These are phyloP conservation scores for Ceratobasidium sp. DNA, from an alignment of 1,284 basidiomycete species.

Conservation along the genomic window DNA sequence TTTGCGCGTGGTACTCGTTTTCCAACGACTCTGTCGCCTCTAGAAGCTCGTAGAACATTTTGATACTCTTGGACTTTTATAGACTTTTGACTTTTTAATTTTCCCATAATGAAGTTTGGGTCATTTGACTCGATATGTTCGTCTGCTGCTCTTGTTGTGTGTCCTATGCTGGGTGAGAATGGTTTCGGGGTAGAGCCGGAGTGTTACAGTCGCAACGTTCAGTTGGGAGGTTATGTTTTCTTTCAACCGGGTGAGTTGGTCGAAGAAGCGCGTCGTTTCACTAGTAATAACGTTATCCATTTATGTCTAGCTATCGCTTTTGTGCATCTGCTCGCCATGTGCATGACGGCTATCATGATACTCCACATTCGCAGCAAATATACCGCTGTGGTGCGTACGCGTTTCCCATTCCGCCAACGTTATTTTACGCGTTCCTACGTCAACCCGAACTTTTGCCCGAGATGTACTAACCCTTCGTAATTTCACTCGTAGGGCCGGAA, in stretches of 20 bases:
- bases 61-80: slow-evolving; percentile 17
- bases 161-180: slow-evolving; percentile 81
- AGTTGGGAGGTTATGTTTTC: slow-evolving; percentile 90
- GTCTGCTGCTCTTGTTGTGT: slow-evolving; percentile 91
- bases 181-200: slow-evolving; percentile 90
- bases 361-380: slow-evolving; percentile 98
- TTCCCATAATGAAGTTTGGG: slow-evolving; percentile 65
- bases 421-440: slow-evolving; percentile 10
- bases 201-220: slow-evolving; percentile 97
- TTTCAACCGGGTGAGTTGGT: slow-evolving; percentile 92
- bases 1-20: slow-evolving; percentile 20
- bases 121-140: slow-evolving; percentile 91
- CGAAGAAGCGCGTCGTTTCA: not conserved
- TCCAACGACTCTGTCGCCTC: slow-evolving; percentile 24
- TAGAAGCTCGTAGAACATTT: slow-evolving; percentile 11
- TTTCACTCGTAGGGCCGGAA: slow-evolving; percentile 81
- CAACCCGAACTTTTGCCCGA: not conserved
- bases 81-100: slow-evolving; percentile 31
- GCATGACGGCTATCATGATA: slow-evolving; percentile 99
- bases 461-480: slow-evolving; percentile 21
- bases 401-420: not conserved
- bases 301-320: slow-evolving; percentile 87
- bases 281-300: not conserved
- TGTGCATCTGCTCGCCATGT: slow-evolving; percentile 95
- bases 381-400: slow-evolving; percentile 85